Conservation (phyloP, 345 rosid genomes). For the Brassica incana region DNA sequence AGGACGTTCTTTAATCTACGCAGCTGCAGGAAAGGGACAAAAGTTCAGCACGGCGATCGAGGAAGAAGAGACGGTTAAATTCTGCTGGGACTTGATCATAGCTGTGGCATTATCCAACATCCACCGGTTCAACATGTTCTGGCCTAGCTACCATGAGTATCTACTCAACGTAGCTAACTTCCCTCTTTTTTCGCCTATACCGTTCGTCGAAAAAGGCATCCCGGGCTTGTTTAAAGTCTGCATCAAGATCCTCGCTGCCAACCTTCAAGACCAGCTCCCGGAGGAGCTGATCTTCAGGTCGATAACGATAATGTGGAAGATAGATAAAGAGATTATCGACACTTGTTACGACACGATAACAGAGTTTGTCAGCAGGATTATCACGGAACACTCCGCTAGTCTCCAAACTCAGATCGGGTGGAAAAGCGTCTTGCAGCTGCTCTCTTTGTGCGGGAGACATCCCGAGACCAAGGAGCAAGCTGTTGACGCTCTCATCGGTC, state of each 20-base stretch:
- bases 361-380: conserved; percentile 60
- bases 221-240: conserved; percentile 68
- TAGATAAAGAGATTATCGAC: conserved; percentile 83
- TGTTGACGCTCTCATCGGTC: conserved; percentile 61
- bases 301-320: conserved; percentile 81
- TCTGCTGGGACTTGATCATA: conserved; percentile 79
- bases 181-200: conserved; percentile 78
- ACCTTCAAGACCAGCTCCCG: conserved; percentile 46
- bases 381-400: conserved; percentile 58
- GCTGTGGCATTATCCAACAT: conserved; percentile 53
- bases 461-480: conserved; percentile 73
- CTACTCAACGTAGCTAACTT: conserved; percentile 64
- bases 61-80: conserved; percentile 82
- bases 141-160: conserved; percentile 74
- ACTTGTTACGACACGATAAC: conserved; percentile 61
- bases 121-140: conserved; percentile 56
- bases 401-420: conserved; percentile 72
- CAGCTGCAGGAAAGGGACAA: conserved; percentile 94
- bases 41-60: conserved; percentile 85
- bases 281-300: conserved; percentile 82
- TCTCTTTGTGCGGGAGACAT: conserved; percentile 68
- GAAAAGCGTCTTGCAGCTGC: conserved; percentile 73
- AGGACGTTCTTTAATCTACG: conserved; percentile 77
- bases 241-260: conserved; percentile 53
- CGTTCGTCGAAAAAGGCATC: conserved; percentile 75